A percentile compares a stretch with the other conserved stretches of the same genome.
Conservation (phyloP, 768 basidiomycete species). For the Termitomyces sp. region DNA sequence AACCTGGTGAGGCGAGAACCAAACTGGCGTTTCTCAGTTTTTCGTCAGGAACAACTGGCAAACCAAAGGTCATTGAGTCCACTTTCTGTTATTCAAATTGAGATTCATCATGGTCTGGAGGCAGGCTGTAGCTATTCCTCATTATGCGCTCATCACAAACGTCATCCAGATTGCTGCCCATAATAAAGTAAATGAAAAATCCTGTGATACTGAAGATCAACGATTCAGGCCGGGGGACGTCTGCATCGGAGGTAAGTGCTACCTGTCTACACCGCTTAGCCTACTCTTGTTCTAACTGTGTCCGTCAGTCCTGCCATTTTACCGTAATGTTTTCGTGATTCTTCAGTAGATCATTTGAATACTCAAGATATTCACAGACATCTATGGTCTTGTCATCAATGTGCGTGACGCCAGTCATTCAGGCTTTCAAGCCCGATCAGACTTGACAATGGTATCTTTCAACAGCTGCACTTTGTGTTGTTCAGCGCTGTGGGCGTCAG, state of each 20-base stretch:
- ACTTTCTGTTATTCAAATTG: background rate
- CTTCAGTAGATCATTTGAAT: background rate
- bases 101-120: background rate
- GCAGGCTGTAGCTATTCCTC: constrained; percentile 57
- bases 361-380: constrained; percentile 31
- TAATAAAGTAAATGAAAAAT: constrained; percentile 40
- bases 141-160: constrained; percentile 54
- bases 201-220: constrained; percentile 37
- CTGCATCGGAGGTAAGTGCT: constrained; percentile 46
- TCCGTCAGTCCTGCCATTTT: constrained; percentile 50
- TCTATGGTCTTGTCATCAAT: constrained; percentile 61
- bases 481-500: constrained; percentile 43
- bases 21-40: constrained; percentile 70
- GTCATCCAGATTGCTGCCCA: constrained; percentile 55
- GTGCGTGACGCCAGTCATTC: constrained; percentile 22
- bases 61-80: constrained; percentile 47
- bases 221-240: constrained; percentile 58
- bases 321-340: constrained; percentile 36
- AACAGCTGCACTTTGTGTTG: constrained; percentile 50
- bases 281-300: background rate
- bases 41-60: constrained; percentile 71
- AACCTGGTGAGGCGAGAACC: constrained; percentile 55
- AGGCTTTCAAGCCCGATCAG: background rate
- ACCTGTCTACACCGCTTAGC: background rate
- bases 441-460: background rate